These are phyloP conservation scores for Pyrenochaeta sp. DNA, from an alignment of 2,329 filamentous ascomycete genomes.

Conservation along the genomic window DNA sequence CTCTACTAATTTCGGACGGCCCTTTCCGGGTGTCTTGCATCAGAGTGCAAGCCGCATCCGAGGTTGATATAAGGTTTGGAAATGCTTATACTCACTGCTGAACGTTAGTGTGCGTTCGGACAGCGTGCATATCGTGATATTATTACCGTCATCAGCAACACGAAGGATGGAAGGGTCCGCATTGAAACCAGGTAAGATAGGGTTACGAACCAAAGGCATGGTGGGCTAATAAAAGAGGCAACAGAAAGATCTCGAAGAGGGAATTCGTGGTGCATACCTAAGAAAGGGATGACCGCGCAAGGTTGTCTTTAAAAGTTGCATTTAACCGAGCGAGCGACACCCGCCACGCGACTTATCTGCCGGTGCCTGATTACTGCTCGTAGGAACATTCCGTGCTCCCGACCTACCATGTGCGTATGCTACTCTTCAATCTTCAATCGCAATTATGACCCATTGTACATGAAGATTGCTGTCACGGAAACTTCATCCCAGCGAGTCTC, in stretches of 20 bases:
- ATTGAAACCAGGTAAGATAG: constrained; percentile 68
- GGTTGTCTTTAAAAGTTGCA: background rate
- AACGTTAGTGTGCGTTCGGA: constrained; percentile 7
- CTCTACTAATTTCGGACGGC: too few relatives aligned
- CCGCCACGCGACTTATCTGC: constrained; percentile 8
- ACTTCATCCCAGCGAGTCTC: background rate
- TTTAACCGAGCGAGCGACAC: background rate
- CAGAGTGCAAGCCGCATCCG: background rate
- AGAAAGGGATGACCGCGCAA: background rate
- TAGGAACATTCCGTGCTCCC: too few relatives aligned
- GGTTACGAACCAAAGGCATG: constrained; percentile 55
- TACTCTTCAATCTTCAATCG: too few relatives aligned
- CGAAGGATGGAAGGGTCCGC: constrained; percentile 67
- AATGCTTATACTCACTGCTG: constrained; percentile 6
- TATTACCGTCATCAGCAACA: constrained; percentile 52
- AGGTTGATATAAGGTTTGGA: background rate
- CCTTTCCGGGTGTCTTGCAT: background rate
- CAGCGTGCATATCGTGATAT: background rate
- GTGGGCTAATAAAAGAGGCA: constrained; percentile 6
- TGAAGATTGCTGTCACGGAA: background rate
- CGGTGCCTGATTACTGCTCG: constrained; percentile 12
- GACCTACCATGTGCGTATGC: too few relatives aligned
- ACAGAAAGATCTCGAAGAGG: background rate
- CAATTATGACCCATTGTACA: too few relatives aligned
- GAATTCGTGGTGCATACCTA: background rate